Percentiles rank a stretch among this genome's conserved stretches.
phyloP scores from a whole-genome alignment of 2,329 filamentous ascomycete species.

The Neoscytalidium dimidiatum region DNA sequence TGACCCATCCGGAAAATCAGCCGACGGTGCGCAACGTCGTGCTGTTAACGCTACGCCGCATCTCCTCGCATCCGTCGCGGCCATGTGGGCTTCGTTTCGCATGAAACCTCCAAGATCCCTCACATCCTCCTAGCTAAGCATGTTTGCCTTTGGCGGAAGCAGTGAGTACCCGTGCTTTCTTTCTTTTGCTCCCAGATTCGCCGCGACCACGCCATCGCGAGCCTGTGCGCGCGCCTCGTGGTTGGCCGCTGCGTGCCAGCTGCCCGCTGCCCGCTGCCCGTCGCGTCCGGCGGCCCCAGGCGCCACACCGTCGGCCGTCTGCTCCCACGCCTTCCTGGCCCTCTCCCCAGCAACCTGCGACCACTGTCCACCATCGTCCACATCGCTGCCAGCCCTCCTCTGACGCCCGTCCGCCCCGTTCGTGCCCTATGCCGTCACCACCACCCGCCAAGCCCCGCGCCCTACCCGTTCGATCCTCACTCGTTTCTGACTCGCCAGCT shows the following conservation, averaged over 20 bases:
- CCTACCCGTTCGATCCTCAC: background rate
- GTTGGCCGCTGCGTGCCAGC: background rate
- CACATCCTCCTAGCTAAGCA: constrained; percentile 20
- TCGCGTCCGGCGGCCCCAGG: background rate
- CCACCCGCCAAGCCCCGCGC: background rate
- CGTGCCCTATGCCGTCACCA: constrained; percentile 1
- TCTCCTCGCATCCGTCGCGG: constrained; percentile 10
- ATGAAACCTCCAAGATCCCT: constrained; percentile 13
- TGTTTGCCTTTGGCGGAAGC: constrained; percentile 38
- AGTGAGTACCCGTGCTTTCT: constrained; percentile 29
- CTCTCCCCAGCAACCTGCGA: background rate
- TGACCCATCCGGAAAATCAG: constrained; percentile 12
- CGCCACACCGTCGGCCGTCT: background rate
- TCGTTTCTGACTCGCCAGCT: background rate
- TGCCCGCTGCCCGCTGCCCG: background rate
- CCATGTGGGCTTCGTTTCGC: constrained; percentile 16
- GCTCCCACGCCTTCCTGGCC: background rate
- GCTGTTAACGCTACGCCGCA: constrained; percentile 9
- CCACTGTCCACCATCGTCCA: background rate
- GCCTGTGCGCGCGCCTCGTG: constrained; percentile 12
- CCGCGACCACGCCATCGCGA: background rate
- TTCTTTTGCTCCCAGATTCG: constrained; percentile 3
- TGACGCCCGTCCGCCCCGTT: constrained; percentile 1
- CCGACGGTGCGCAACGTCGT: constrained; percentile 6
- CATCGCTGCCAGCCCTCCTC: background rate